Evolutionary conservation across 345 rosid genomes (phyloP).

Genomic region (Tarenaya hassleriana): DNA sequence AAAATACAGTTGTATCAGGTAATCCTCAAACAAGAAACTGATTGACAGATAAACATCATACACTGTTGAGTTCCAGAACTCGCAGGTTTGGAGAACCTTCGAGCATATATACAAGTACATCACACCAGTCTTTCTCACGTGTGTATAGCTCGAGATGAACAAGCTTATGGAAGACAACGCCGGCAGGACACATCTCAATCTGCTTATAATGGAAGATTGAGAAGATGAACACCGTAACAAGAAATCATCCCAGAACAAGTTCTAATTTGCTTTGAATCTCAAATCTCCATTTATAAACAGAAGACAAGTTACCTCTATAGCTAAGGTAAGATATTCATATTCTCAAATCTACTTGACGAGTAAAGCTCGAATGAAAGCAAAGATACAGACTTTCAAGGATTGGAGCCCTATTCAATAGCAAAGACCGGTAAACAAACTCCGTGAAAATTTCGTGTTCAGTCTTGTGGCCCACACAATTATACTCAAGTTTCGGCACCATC

Average conservation of each 20-base stretch:
- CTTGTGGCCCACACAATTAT: conserved; percentile 1
- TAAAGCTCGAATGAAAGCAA: not conserved
- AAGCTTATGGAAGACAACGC: conserved; percentile 1
- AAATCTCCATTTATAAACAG: no score
- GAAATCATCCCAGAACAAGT: not conserved
- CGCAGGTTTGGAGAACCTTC: conserved; percentile 14
- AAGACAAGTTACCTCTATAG: not conserved
- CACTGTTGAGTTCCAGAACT: conserved; percentile 11
- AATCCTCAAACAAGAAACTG: no score
- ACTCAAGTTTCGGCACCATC: no score
- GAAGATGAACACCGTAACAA: not conserved
- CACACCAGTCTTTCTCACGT: conserved; percentile 17
- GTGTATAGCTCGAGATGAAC: conserved; percentile 18
- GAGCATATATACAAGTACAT: conserved; percentile 6
- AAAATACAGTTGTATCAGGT: no score
- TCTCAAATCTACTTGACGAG: not conserved
- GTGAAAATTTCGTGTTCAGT: not conserved
- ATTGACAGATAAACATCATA: not conserved
- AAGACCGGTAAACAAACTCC: not conserved
- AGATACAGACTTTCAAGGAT: conserved; percentile 8
- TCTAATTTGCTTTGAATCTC: no score
- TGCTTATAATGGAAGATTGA: conserved; percentile 5
- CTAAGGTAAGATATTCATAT: not conserved
- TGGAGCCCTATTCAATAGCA: conserved; percentile 1
- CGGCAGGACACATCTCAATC: not conserved